Percentiles rank a stretch among this genome's conserved stretches.
These are phyloP conservation scores for Scutellaria galericulata DNA, from an alignment of 257 asterid species.

Conservation along the genomic window DNA sequence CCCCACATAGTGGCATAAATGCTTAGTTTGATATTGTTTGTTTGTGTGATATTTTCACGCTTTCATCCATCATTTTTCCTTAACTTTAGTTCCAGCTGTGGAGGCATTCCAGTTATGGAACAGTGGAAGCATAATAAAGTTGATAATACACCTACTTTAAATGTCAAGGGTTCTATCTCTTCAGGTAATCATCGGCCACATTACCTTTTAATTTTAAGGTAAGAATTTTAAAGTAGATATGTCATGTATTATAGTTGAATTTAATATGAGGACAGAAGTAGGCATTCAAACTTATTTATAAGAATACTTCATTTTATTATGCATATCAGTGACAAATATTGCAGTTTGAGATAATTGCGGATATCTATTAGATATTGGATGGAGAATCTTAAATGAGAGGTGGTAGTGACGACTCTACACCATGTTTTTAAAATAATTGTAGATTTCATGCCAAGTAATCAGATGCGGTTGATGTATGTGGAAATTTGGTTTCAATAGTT, in stretches of 20 bases:
- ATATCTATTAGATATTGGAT: no score
- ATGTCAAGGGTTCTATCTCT: background rate
- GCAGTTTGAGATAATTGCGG: background rate
- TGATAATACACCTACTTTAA: background rate
- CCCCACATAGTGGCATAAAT: background rate
- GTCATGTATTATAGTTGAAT: background rate
- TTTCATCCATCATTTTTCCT: slow-evolving; percentile 3
- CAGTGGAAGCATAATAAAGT: background rate
- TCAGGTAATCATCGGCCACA: background rate
- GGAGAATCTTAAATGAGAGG: background rate
- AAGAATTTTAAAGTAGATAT: background rate
- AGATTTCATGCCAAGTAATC: slow-evolving; percentile 6
- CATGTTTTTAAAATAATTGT: background rate
- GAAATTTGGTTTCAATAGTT: slow-evolving; percentile 10
- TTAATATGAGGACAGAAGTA: background rate
- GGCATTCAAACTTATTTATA: background rate
- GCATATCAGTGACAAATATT: background rate
- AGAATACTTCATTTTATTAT: background rate
- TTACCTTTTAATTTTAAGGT: background rate
- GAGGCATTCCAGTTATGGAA: slow-evolving; percentile 17
- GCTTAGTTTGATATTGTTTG: background rate
- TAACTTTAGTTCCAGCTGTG: background rate
- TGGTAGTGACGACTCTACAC: background rate
- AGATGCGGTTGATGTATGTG: slow-evolving; percentile 7
- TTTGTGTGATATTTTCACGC: background rate